Base-by-base conservation (phyloP, 139 green algal genomes). In the Coelastrella sp. region DNA sequence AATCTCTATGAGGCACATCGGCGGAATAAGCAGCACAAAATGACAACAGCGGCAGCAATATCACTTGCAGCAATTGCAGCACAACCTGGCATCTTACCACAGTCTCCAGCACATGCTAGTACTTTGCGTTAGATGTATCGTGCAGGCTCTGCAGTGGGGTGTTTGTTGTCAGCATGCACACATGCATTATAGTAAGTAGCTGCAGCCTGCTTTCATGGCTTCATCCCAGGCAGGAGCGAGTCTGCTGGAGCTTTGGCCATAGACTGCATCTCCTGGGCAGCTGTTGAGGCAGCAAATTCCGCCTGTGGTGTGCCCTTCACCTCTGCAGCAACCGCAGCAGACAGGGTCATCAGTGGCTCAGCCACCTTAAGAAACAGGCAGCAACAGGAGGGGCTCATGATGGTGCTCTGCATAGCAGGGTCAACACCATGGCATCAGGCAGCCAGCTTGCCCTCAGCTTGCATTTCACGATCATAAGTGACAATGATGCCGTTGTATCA, bases 351-450 rank as follows among this genome's bases (percentile, higher is more conserved):
- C 74, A 81, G 74, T 57, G 8, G 20, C 24, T 22, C 8, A 81
- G 74, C 74, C 9, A 25, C 20, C n/a, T 3, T 17, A 6, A 4
- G 12, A 72, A 17, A 14, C 74, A 10, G 27, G 74, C 25, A 81
- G 74, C 78, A 84, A 56, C 78, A 85, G 35, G 35, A 49, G 35
- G 35, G 35, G 78, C 78, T 49, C 78, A 84, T 49, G 15, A 49
- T 9, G n/a, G 27, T n/a, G 14, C 25, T 10, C 7, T 5, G 7
- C 1, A 19, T 35, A 17, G 14, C 78, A 20, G 58, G 3, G 78
- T 49, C 78, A 84, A 17, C 35, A 72, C 12, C 57, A 8, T 56
- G 20, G 8, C 74, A 81, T 25, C 56, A 81, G 74, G 0, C 15
- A 22, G 63, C 12, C 63, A 72, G 63, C 35, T 3, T 49, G 35